phyloP scores from a whole-genome alignment of 495 filamentous ascomycete genomes.

The Daldinia bambusicola region DNA sequence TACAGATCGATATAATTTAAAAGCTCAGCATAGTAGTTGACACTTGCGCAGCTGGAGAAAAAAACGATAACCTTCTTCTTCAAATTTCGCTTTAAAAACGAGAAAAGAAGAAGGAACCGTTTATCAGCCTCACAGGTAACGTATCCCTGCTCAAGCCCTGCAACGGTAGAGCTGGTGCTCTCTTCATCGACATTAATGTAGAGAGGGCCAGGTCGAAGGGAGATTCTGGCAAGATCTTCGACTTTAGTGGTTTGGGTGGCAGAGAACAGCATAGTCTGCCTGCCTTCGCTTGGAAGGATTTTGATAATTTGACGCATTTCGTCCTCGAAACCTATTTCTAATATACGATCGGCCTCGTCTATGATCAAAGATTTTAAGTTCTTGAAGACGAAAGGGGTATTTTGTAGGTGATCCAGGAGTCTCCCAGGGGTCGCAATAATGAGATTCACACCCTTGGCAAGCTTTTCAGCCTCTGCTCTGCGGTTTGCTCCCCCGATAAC shows the following conservation, averaged over 20 bases:
- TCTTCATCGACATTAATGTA: constrained; percentile 67
- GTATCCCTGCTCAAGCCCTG: constrained; percentile 94
- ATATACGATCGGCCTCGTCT: constrained; percentile 91
- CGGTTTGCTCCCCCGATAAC: constrained; percentile 96
- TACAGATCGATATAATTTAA: constrained; percentile 96
- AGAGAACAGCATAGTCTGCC: constrained; percentile 97
- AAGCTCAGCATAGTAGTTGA: constrained; percentile 93
- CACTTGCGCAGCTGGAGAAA: constrained; percentile 91
- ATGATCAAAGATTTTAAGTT: constrained; percentile 90
- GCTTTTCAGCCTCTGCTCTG: constrained; percentile 91
- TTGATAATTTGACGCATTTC: constrained; percentile 98
- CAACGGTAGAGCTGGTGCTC: constrained; percentile 86
- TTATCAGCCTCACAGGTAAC: constrained; percentile 92
- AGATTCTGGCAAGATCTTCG: constrained; percentile 94
- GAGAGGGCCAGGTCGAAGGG: constrained; percentile 86
- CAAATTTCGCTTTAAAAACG: constrained; percentile 90
- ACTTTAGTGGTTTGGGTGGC: constrained; percentile 99
- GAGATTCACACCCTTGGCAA: constrained; percentile 92
- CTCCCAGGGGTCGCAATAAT: constrained; percentile 93
- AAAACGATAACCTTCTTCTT: constrained; percentile 98
- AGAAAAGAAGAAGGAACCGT: constrained; percentile 93
- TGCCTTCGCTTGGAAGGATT: constrained; percentile 86
- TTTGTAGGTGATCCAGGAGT: constrained; percentile 93
- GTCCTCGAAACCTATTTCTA: constrained; percentile 98
- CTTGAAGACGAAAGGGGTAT: constrained; percentile 93